These are phyloP conservation scores for Brassica incana DNA, from an alignment of 345 rosid genomes.

Conservation along the genomic window DNA sequence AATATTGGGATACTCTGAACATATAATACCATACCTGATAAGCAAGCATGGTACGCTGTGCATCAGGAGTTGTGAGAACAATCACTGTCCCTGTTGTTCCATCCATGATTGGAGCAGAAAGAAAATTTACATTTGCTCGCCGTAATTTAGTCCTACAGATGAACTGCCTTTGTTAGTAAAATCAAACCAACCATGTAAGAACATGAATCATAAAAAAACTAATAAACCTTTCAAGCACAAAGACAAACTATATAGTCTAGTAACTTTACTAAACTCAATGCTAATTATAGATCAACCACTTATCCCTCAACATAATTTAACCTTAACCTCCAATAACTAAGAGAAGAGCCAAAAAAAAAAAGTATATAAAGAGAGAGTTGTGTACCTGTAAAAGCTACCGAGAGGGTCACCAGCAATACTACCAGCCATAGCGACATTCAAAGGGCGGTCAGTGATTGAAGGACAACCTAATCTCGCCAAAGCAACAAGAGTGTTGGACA, in stretches of 20 bases:
- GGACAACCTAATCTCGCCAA: slow-evolving; percentile 78
- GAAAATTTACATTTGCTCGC: slow-evolving; percentile 83
- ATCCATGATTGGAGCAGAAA: slow-evolving; percentile 78
- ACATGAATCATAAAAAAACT: not conserved
- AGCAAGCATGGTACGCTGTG: slow-evolving; percentile 98
- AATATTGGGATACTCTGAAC: not conserved
- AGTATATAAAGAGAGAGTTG: not conserved
- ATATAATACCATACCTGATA: slow-evolving; percentile 56
- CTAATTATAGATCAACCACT: no score
- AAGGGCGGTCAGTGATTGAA: slow-evolving; percentile 57
- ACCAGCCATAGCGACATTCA: slow-evolving; percentile 89
- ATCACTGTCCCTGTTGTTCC: slow-evolving; percentile 98
- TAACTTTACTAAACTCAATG: not conserved
- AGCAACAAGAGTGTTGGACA: slow-evolving; percentile 88
- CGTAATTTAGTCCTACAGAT: slow-evolving; percentile 60
- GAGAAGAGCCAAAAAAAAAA: not conserved
- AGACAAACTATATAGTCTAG: not conserved
- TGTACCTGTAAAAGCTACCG: slow-evolving; percentile 88
- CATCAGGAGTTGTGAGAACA: slow-evolving; percentile 94
- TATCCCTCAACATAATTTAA: not conserved
- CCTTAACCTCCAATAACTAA: not conserved
- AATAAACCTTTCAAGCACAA: not conserved
- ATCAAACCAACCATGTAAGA: slow-evolving; percentile 6
- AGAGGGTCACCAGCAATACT: slow-evolving; percentile 90
- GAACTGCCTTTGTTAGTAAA: slow-evolving; percentile 6